Percentiles rank a stretch among this genome's conserved stretches.
Evolutionary conservation across 352 stramenopile species (phyloP).

Genomic region (Globisporangium cederbergense): DNA sequence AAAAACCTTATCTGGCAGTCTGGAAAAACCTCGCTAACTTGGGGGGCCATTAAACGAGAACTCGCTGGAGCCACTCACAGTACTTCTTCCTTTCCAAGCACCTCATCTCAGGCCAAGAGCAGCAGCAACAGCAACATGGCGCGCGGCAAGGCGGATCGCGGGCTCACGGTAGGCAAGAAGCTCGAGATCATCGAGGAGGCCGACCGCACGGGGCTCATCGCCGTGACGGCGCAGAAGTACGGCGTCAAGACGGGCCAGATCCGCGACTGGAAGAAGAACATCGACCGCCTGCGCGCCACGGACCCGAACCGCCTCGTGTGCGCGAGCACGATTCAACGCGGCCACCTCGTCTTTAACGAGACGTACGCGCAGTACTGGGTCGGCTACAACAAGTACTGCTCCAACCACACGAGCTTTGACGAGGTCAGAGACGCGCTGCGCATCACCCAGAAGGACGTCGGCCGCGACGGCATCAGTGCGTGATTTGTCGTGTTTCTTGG

Average conservation of each 20-base stretch:
- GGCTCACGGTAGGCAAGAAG: conserved; percentile 86
- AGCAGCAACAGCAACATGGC: conserved; percentile 37
- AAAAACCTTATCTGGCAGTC: too few species aligned
- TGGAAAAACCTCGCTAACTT: too few species aligned
- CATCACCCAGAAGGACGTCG: conserved; percentile 68
- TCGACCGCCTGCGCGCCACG: conserved; percentile 67
- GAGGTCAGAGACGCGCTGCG: conserved; percentile 67
- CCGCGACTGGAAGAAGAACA: conserved; percentile 87
- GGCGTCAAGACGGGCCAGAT: conserved; percentile 85
- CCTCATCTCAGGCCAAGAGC: conserved; percentile 10
- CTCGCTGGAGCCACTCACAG: conserved; percentile 25
- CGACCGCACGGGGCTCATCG: conserved; percentile 73
- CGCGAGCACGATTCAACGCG: conserved; percentile 77
- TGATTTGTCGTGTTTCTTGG: conserved; percentile 16
- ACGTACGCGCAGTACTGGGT: conserved; percentile 89
- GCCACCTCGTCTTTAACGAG: conserved; percentile 85
- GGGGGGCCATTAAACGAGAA: conserved; percentile 42
- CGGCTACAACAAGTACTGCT: conserved; percentile 88
- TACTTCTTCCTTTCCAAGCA: conserved; percentile 15
- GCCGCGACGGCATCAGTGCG: conserved; percentile 74
- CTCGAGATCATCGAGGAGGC: conserved; percentile 87
- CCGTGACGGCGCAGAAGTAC: conserved; percentile 80
- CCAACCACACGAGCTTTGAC: conserved; percentile 62
- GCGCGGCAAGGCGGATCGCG: conserved; percentile 73
- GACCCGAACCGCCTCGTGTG: conserved; percentile 79